These are phyloP conservation scores for Rhizophagus clarus DNA, from an alignment of 192 early-diverging fungal genomes.

Conservation along the genomic window DNA sequence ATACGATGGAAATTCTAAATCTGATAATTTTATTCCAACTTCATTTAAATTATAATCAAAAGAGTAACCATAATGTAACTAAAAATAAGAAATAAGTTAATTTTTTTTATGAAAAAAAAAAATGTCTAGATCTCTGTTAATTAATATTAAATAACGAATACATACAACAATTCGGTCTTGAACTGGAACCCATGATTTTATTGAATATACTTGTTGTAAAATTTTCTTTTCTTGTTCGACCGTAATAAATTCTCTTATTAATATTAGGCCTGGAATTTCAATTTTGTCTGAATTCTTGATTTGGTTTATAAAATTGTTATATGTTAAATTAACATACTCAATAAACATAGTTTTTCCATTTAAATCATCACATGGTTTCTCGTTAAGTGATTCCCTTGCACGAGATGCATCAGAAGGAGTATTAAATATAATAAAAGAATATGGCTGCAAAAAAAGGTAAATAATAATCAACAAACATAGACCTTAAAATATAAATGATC, in stretches of 20 bases:
- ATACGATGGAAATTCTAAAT: constrained; percentile 26
- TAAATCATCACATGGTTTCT: constrained; percentile 9
- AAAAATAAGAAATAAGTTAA: background rate
- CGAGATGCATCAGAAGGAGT: background rate
- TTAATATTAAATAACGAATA: background rate
- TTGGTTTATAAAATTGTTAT: constrained; percentile 28
- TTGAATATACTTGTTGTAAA: constrained; percentile 17
- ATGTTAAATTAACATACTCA: constrained; percentile 30
- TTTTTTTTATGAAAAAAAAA: background rate
- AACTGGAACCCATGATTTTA: background rate
- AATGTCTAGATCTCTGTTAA: no score
- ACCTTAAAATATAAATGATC: background rate
- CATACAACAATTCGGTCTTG: constrained; percentile 26
- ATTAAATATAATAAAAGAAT: constrained; percentile 31
- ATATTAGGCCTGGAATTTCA: constrained; percentile 11
- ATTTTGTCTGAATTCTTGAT: background rate
- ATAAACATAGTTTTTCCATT: constrained; percentile 19
- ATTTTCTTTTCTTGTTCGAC: constrained; percentile 9
- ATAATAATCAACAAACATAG: background rate
- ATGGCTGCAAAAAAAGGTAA: constrained; percentile 13
- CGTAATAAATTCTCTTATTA: constrained; percentile 24
- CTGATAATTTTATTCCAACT: background rate
- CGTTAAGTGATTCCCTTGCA: constrained; percentile 11
- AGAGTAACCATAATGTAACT: constrained; percentile 26
- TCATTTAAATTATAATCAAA: constrained; percentile 25